Percentiles rank a stretch among this genome's conserved stretches.
These are phyloP conservation scores for Capsicum baccatum DNA, from an alignment of 257 asterid species.

Conservation along the genomic window DNA sequence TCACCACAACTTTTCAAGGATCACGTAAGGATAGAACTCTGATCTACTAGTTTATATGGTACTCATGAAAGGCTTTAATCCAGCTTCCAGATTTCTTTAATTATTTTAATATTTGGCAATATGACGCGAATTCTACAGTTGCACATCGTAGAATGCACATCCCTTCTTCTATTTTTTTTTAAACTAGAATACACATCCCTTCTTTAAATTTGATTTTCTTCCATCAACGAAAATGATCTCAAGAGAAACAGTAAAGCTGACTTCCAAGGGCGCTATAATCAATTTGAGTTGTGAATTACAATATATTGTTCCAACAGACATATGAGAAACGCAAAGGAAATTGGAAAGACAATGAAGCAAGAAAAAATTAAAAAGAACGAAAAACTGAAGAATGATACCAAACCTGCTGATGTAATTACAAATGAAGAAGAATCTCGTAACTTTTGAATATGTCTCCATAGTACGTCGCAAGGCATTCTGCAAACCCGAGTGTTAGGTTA, in stretches of 20 bases:
- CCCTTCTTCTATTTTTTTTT: not conserved
- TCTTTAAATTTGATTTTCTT: constrained; percentile 1
- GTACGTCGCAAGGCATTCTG: constrained; percentile 98
- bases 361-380: not conserved
- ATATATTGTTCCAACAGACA: not conserved
- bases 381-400: not conserved
- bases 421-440: constrained; percentile 96
- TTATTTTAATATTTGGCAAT: not conserved
- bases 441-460: constrained; percentile 94
- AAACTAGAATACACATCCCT: not conserved
- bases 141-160: not conserved
- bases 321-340: not conserved
- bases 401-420: constrained; percentile 98
- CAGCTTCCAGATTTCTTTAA: constrained; percentile 16
- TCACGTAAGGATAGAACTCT: not conserved
- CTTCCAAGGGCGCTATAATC: not conserved
- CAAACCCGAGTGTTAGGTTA: constrained; percentile 32
- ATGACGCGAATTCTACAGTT: not conserved
- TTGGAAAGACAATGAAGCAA: not conserved
- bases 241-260: not conserved
- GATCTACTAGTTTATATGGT: constrained; percentile 1
- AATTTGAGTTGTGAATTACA: not conserved
- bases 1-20: constrained; percentile 23
- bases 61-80: not conserved
- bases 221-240: not conserved